A percentile compares a stretch with the other conserved stretches of the same genome.
phyloP scores from a whole-genome alignment of 805 yeast genomes.

The Lachancea fermentati region DNA sequence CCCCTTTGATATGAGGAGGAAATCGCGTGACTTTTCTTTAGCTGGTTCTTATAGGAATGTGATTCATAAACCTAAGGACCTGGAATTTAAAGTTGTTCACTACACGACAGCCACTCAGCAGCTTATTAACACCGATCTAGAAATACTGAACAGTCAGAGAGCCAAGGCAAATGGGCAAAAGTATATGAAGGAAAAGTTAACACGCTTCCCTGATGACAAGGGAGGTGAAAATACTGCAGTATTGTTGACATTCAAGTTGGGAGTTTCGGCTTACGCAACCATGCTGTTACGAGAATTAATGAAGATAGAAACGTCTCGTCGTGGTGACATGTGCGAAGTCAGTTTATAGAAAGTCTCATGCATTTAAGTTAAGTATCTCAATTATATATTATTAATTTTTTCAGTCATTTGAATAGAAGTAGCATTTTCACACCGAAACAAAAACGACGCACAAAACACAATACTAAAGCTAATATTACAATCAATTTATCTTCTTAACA shows the following conservation, averaged over 20 bases:
- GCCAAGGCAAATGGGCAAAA: slow-evolving; percentile 30
- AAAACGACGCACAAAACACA: too few species aligned
- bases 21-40: slow-evolving; percentile 80
- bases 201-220: slow-evolving; percentile 33
- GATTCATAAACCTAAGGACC: slow-evolving; percentile 55
- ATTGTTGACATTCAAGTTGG: slow-evolving; percentile 68
- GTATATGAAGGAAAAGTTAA: slow-evolving; percentile 27
- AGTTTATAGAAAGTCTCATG: slow-evolving; percentile 1
- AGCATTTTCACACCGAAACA: too few species aligned
- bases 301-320: slow-evolving; percentile 64
- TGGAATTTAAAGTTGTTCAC: slow-evolving; percentile 56
- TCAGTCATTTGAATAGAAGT: too few species aligned
- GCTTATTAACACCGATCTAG: slow-evolving; percentile 73
- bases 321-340: slow-evolving; percentile 44
- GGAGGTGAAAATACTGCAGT: slow-evolving; percentile 58
- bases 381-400: too few species aligned
- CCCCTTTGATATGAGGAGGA: slow-evolving; percentile 79
- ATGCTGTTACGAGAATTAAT: slow-evolving; percentile 93
- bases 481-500: too few species aligned
- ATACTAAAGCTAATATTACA: too few species aligned
- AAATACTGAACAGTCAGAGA: slow-evolving; percentile 39
- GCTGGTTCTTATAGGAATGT: slow-evolving; percentile 84
- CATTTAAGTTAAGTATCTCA: too few species aligned
- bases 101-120: slow-evolving; percentile 65
- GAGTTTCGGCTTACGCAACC: slow-evolving; percentile 90